Conservation (phyloP, 345 rosid genomes). For the Salix purpurea region DNA sequence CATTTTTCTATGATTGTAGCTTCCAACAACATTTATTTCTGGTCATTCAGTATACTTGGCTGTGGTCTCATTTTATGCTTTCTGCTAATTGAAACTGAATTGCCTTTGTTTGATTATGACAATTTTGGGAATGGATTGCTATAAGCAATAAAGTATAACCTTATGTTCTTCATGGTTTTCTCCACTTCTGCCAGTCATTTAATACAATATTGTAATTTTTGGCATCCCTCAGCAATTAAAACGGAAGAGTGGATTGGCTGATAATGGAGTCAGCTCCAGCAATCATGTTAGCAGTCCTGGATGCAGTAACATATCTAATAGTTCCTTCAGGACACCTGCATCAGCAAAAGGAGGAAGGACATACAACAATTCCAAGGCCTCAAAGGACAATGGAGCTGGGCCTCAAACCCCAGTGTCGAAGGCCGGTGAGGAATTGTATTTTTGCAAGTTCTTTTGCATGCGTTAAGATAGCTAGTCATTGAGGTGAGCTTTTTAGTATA, state of each 20-base stretch:
- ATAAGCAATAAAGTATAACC: neutral
- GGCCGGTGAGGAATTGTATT: constrained; percentile 43
- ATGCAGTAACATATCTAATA: constrained; percentile 33
- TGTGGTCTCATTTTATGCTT: neutral
- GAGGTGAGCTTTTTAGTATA: neutral
- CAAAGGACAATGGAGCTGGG: constrained; percentile 50
- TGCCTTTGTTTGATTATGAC: neutral
- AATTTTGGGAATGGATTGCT: neutral
- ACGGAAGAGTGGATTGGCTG: constrained; percentile 45
- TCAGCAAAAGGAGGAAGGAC: constrained; percentile 65
- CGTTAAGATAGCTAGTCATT: neutral
- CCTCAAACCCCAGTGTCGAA: constrained; percentile 73
- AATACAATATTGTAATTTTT: constrained; percentile 6
- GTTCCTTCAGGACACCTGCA: constrained; percentile 68
- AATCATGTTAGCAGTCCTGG: constrained; percentile 49
- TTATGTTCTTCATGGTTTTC: neutral
- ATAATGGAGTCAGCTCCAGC: constrained; percentile 38
- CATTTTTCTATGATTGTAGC: neutral
- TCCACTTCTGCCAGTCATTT: constrained; percentile 6
- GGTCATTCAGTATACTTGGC: neutral
- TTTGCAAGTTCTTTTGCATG: neutral
- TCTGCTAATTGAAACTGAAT: neutral
- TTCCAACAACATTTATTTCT: neutral
- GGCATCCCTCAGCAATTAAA: constrained; percentile 49
- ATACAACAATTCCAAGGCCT: constrained; percentile 51